A percentile compares a stretch with the other conserved stretches of the same genome.
These are phyloP conservation scores for Paradendryphiella salina DNA, from an alignment of 2,329 filamentous ascomycete genomes.

Conservation along the genomic window DNA sequence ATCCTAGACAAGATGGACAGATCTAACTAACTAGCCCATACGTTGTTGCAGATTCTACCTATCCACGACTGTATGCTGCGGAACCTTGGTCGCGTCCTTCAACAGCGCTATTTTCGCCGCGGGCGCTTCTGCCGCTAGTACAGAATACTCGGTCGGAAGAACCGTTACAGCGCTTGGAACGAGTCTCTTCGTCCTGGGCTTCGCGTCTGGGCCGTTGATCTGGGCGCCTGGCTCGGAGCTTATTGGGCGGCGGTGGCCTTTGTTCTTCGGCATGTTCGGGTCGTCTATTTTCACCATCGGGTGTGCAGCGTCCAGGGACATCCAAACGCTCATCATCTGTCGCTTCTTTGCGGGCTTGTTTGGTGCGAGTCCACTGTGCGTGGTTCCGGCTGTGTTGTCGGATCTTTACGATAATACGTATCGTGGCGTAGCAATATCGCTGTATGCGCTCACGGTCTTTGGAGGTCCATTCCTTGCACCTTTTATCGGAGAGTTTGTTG, in stretches of 20 bases:
- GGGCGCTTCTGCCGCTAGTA: neutral
- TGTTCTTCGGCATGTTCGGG: neutral
- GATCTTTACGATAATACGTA: neutral
- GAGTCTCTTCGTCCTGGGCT: neutral
- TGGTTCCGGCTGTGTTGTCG: neutral
- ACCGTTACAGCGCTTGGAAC: neutral
- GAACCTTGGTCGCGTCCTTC: neutral
- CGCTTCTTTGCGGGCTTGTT: neutral
- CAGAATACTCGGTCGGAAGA: neutral
- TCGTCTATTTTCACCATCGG: neutral
- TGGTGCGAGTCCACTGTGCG: neutral
- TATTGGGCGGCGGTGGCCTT: neutral
- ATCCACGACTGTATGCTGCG: neutral
- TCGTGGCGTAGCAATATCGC: neutral
- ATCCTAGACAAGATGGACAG: too few relatives aligned
- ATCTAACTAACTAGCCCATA: too few relatives aligned
- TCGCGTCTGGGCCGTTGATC: neutral
- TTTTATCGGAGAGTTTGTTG: neutral
- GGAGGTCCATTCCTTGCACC: neutral
- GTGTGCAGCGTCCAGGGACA: neutral
- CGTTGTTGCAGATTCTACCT: neutral
- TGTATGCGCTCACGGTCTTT: neutral
- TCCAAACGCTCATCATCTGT: neutral
- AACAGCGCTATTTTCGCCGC: neutral
- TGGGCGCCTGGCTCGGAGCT: neutral